phyloP scores from a whole-genome alignment of 2,329 filamentous ascomycete genomes.

The Aurifilum marmelostoma region DNA sequence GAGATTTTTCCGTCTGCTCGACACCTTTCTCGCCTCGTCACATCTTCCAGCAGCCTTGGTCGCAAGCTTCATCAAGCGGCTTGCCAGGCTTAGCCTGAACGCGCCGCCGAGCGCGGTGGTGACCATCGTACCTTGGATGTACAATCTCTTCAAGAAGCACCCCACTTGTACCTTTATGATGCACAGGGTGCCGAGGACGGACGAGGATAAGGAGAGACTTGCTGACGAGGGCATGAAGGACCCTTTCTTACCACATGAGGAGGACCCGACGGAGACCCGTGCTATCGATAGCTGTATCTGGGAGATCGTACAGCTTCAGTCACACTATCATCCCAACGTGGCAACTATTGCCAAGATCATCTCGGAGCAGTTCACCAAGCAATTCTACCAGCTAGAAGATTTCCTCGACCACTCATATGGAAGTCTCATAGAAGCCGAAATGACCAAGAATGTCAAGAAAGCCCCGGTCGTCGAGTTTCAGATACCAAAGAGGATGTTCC shows the following conservation, averaged over 20 bases:
- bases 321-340: slow-evolving; percentile 96
- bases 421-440: slow-evolving; percentile 81
- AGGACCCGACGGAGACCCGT: slow-evolving; percentile 80
- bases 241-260: slow-evolving; percentile 74
- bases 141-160: slow-evolving; percentile 90
- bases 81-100: slow-evolving; percentile 81
- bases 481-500: slow-evolving; percentile 84
- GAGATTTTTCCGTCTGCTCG: slow-evolving; percentile 87
- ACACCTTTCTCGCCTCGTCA: slow-evolving; percentile 86
- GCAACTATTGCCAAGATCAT: slow-evolving; percentile 92
- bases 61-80: slow-evolving; percentile 94
- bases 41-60: slow-evolving; percentile 91
- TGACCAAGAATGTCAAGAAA: slow-evolving; percentile 83
- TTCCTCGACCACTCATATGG: slow-evolving; percentile 94
- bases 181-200: slow-evolving; percentile 70
- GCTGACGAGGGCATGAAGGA: slow-evolving; percentile 67
- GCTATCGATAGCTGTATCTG: slow-evolving; percentile 93
- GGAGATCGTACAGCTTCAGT: slow-evolving; percentile 90
- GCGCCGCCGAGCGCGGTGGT: slow-evolving; percentile 90
- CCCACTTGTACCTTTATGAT: slow-evolving; percentile 95
- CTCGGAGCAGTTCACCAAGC: slow-evolving; percentile 96
- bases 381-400: slow-evolving; percentile 92
- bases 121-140: slow-evolving; percentile 87
- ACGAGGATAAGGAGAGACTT: slow-evolving; percentile 60
- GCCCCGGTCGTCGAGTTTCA: slow-evolving; percentile 88